Base-by-base conservation (phyloP, 2,329 filamentous ascomycete species). In the Beauveria brongniartii region DNA sequence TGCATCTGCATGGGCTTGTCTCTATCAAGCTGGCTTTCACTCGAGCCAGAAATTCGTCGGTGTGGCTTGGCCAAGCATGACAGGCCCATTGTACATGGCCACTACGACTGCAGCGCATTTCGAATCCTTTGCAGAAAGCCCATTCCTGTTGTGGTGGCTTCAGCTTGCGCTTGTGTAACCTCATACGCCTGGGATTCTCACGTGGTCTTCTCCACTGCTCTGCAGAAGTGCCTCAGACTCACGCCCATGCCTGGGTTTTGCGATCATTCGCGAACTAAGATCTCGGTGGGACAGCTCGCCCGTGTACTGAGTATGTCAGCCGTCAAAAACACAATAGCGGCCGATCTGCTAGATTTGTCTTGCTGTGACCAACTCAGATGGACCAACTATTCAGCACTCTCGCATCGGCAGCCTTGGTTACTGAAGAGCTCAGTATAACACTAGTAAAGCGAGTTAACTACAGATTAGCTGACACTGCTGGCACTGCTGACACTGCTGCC, bases 191-290 rank as follows among this genome's bases (percentile, higher is more conserved):
- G 40, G 37, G 24, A 53, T 59, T 53, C 48, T 59, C 57, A 59
- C 57, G 57, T 59, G 57, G 48, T 43, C 10, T 51, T 58, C 57
- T 53, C 57, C 57, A 59, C 57, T 26, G 34, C 48, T 16, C 18
- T 59, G 57, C 57, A 59, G 57, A 53, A 52, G 47, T 59, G 56
- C 57, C 48, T 59, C 48, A 59, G 8, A 57, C 28, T 41, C 16
- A n/a, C 40, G 12, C 40, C 53, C 41, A 34, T 30, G 53, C 46
- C 41, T 18, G 10, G 41, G 26, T 5, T 40, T 18, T 22, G 30
- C 48, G 48, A 59, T 59, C 41, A 46, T n/a, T 59, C 48, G 48
- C 22, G 47, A 53, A 59, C 22, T 53, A 53, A 59, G 48, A 59
- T 59, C 57, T 59, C 37, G 53, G 48, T 46, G 53, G 48, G 26